Percentiles rank a stretch among this genome's conserved stretches.
Conservation (phyloP, 1,284 basidiomycete genomes). For the Microbotryum lychnidis-dioicae region DNA sequence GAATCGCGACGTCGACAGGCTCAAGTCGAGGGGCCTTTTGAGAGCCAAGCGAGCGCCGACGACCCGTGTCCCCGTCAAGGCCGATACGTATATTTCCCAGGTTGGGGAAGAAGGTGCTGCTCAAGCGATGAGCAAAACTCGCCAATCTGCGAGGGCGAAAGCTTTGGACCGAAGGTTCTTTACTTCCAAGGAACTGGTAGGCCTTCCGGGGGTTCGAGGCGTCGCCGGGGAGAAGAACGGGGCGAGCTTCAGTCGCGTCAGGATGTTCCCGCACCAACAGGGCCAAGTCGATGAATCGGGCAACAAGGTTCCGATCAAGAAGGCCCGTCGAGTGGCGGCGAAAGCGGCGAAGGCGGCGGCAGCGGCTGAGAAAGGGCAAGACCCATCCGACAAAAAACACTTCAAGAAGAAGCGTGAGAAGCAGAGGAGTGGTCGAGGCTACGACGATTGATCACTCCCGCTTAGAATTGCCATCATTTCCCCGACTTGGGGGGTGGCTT, state of each 20-base stretch:
- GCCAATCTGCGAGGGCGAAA: slow-evolving; percentile 32
- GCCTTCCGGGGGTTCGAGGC: slow-evolving; percentile 21
- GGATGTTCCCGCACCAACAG: slow-evolving; percentile 65
- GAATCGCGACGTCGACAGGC: slow-evolving; percentile 51
- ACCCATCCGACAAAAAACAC: slow-evolving; percentile 62
- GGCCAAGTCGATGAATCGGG: slow-evolving; percentile 69
- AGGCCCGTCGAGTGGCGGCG: slow-evolving; percentile 3
- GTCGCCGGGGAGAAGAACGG: slow-evolving; percentile 42
- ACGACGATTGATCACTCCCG: slow-evolving; percentile 48
- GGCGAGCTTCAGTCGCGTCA: slow-evolving; percentile 54
- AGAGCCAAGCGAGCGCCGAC: slow-evolving; percentile 63
- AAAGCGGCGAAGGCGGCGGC: slow-evolving; percentile 42
- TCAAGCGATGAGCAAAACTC: slow-evolving; percentile 17
- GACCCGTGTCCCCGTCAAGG: slow-evolving; percentile 70
- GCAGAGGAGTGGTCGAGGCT: slow-evolving; percentile 81
- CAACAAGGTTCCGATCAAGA: slow-evolving; percentile 46
- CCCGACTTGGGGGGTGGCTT: no score
- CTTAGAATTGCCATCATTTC: no score
- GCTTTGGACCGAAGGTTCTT: slow-evolving; percentile 82
- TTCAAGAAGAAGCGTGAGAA: slow-evolving; percentile 79
- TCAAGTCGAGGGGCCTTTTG: slow-evolving; percentile 53
- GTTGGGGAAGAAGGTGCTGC: slow-evolving; percentile 27
- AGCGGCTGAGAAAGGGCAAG: slow-evolving; percentile 42
- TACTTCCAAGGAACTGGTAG: slow-evolving; percentile 36
- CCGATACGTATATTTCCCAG: slow-evolving; percentile 64